phyloP scores from a whole-genome alignment of 371 early-diverging fungal genomes.

The Mortierella sp. region DNA sequence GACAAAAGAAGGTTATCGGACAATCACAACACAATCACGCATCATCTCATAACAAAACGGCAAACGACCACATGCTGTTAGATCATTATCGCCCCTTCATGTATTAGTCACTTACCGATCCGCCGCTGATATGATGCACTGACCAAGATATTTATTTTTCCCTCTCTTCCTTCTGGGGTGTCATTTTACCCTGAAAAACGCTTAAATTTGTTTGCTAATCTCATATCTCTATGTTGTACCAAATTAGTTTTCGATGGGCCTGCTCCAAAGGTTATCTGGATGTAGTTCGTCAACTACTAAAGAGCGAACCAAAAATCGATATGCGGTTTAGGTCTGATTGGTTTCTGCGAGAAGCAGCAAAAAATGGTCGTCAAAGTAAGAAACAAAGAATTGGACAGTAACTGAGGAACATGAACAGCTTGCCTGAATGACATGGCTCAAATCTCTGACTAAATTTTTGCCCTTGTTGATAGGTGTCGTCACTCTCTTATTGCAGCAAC shows the following conservation, averaged over 20 bases:
- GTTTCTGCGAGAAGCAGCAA: constrained; percentile 53
- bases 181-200: too few species aligned
- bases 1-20: constrained; percentile 18
- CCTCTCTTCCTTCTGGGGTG: too few species aligned
- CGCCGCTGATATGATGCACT: background rate
- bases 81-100: background rate
- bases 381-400: background rate
- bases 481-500: constrained; percentile 27
- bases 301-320: constrained; percentile 37
- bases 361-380: constrained; percentile 44
- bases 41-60: constrained; percentile 4
- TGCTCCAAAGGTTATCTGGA: constrained; percentile 48
- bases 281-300: constrained; percentile 29
- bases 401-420: too few species aligned
- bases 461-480: constrained; percentile 19
- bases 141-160: background rate
- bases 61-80: constrained; percentile 3
- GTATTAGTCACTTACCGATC: too few species aligned
- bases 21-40: constrained; percentile 12
- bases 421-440: background rate
- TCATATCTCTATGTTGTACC: too few species aligned
- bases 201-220: background rate
- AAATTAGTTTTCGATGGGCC: constrained; percentile 56
- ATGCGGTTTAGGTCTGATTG: constrained; percentile 44
- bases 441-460: background rate